Evolutionary conservation across 768 basidiomycete genomes (phyloP).

Genomic region (Trametes meyenii): DNA sequence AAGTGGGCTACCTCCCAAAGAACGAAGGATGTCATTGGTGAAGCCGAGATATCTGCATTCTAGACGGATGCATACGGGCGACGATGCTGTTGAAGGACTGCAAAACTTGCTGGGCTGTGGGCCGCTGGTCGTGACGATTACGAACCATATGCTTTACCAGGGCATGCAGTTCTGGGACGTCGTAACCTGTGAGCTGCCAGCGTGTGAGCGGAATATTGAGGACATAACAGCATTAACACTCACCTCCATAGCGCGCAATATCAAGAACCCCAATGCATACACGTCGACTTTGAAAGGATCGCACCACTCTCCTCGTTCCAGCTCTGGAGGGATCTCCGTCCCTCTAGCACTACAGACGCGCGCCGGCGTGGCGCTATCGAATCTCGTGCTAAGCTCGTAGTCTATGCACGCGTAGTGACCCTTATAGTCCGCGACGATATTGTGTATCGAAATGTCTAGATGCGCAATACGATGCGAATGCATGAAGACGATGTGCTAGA

Average conservation of each 20-base stretch:
- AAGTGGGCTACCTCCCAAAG: background rate
- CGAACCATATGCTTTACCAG: constrained; percentile 64
- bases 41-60: constrained; percentile 24
- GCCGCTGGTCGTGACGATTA: constrained; percentile 52
- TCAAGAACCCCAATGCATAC: constrained; percentile 69
- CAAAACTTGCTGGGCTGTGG: constrained; percentile 51
- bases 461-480: constrained; percentile 67
- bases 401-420: constrained; percentile 76
- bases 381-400: constrained; percentile 66
- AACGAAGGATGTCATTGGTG: background rate
- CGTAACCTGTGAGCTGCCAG: constrained; percentile 54
- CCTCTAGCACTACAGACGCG: constrained; percentile 49
- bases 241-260: constrained; percentile 69
- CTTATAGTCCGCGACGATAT: constrained; percentile 66
- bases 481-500: constrained; percentile 71
- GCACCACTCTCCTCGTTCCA: constrained; percentile 48
- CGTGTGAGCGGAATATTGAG: constrained; percentile 12
- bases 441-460: constrained; percentile 71
- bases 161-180: constrained; percentile 60
- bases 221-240: constrained; percentile 16
- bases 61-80: constrained; percentile 42
- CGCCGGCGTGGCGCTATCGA: constrained; percentile 42
- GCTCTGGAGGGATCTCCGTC: constrained; percentile 74
- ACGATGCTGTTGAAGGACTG: constrained; percentile 54
- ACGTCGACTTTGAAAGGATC: constrained; percentile 76